Evolutionary conservation across 73 alveolate species (phyloP), one percentile per base, ranked within the genome.

Genomic region (Paramecium sonneborni): DNA sequence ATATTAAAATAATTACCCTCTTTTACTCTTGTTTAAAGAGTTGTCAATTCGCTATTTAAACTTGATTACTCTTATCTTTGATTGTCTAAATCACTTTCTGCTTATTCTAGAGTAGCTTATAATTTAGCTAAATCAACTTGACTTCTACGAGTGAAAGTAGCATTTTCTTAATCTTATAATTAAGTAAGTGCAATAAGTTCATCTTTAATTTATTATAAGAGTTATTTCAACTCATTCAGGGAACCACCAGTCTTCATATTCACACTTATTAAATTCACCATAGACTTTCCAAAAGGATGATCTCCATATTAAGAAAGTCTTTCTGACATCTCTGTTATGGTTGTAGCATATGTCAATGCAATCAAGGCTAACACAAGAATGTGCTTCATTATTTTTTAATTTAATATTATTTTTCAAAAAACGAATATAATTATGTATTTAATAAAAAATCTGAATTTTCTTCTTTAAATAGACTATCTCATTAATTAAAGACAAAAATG

Each of bases 201-300:
- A 44, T 79, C 90, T 23, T 79, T 79, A 10, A 79, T 79, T 79
- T 79, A 44, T 79, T 79, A 24, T 23, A 79, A 21, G 46, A 79
- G 55, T 44, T 79, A 46, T 46, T 79, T 79, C 26, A 79, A 21
- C 21, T 79, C 90, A 44, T 26, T 44, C 0, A 79, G 55, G 21
- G 90, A 26, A 24, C 90, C 90, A 79, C 90, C 90, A 79, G 90
- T 79, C 41, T 79, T 43, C 90, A 79, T 79, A 56, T 79, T 79
- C 5, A 79, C 46, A 1, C 41, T 62, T 9, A 79, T 76, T 37
- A 79, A 41, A 62, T 44, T 79, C 55, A 38, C 90, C 90, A 79
- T 79, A 43, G 90, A 38, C 55, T 39, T 46, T 34, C 74, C 74
- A n/a, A 39, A 79, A 5, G 90, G 90, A 34, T 79, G 90, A 46